Evolutionary conservation across 805 yeast species (phyloP).

Genomic region (Saturnispora kantuleensis): DNA sequence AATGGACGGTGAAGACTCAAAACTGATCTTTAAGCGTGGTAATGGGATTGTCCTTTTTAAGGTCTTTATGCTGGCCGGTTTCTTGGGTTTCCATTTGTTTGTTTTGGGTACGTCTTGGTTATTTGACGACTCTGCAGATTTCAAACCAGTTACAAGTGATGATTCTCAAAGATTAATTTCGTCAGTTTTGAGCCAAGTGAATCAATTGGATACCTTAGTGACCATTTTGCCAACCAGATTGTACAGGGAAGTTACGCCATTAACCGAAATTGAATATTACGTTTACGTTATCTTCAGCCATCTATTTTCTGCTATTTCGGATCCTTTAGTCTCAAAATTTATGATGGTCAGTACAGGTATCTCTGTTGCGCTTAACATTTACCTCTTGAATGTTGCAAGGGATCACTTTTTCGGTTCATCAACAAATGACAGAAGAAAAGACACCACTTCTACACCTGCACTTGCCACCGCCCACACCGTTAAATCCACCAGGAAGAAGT

Average conservation of each 20-base stretch:
- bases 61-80: slow-evolving; percentile 47
- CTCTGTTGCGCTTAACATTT: slow-evolving; percentile 73
- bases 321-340: slow-evolving; percentile 69
- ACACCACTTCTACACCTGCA: background rate
- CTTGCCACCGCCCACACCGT: background rate
- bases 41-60: slow-evolving; percentile 45
- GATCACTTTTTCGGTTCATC: slow-evolving; percentile 30
- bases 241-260: slow-evolving; percentile 46
- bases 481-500: no score
- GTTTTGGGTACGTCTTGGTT: slow-evolving; percentile 68
- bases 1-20: slow-evolving; percentile 22
- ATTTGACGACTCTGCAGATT: slow-evolving; percentile 35
- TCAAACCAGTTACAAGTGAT: slow-evolving; percentile 16
- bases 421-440: background rate
- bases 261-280: slow-evolving; percentile 54
- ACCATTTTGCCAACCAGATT: slow-evolving; percentile 48
- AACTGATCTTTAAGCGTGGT: slow-evolving; percentile 27
- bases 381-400: slow-evolving; percentile 79
- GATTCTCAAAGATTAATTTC: slow-evolving; percentile 30
- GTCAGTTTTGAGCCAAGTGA: slow-evolving; percentile 12
- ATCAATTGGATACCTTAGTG: slow-evolving; percentile 31
- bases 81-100: slow-evolving; percentile 54
- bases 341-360: slow-evolving; percentile 62
- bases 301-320: slow-evolving; percentile 63
- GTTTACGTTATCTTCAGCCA: slow-evolving; percentile 41